Conservation (phyloP, 345 rosid species). For the Dipteronia sinensis region DNA sequence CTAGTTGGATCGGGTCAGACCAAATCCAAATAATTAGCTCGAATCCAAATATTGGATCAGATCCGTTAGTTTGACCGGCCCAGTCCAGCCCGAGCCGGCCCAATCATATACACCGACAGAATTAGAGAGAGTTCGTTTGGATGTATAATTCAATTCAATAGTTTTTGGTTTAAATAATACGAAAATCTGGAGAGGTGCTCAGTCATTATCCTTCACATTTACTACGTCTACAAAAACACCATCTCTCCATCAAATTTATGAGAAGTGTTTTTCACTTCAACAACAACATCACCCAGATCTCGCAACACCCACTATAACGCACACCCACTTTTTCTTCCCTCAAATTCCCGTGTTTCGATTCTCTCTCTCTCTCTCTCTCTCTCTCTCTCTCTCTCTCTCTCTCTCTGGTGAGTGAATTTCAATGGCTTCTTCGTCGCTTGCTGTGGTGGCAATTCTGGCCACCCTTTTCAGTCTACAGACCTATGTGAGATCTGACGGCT, state of each 20-base stretch:
- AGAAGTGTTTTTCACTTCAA: constrained; percentile 1
- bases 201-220: background rate
- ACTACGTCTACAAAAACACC: background rate
- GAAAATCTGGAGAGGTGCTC: background rate
- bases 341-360: background rate
- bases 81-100: background rate
- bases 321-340: too few relatives aligned
- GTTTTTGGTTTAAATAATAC: background rate
- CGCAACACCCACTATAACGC: background rate
- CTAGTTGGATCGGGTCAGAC: too few relatives aligned
- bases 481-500: constrained; percentile 34
- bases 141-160: background rate
- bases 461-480: background rate
- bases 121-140: background rate
- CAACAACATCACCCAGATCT: background rate
- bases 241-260: background rate
- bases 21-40: too few relatives aligned
- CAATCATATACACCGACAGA: background rate
- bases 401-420: background rate
- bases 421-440: constrained; percentile 18
- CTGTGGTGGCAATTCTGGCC: background rate
- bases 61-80: background rate
- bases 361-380: constrained; percentile 4
- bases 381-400: constrained; percentile 1
- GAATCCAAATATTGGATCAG: too few relatives aligned